These are phyloP conservation scores for Clavaria fumosa DNA, from an alignment of 768 basidiomycete genomes.

Conservation along the genomic window DNA sequence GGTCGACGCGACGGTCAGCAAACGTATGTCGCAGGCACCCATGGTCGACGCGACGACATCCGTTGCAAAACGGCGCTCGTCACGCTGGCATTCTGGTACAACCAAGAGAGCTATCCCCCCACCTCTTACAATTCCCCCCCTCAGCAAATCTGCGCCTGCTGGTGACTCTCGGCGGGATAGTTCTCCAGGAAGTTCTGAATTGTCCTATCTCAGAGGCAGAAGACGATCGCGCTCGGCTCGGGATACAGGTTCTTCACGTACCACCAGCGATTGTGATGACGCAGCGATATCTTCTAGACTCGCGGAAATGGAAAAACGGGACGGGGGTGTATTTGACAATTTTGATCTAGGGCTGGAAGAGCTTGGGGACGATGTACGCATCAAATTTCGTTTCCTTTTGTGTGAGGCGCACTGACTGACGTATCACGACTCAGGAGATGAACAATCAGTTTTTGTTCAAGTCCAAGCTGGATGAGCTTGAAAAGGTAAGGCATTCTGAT, in stretches of 20 bases:
- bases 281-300: no score
- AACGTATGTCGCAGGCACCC: constrained; percentile 26
- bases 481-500: no score
- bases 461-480: constrained; percentile 66
- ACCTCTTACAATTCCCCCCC: constrained; percentile 34
- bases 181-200: constrained; percentile 22
- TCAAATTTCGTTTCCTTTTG: constrained; percentile 3
- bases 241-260: no score
- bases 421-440: constrained; percentile 39
- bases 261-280: no score
- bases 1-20: no score
- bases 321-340: constrained; percentile 38
- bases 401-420: constrained; percentile 10
- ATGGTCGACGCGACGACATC: no score
- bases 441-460: constrained; percentile 64
- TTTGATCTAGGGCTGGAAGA: constrained; percentile 31
- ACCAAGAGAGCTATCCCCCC: constrained; percentile 36
- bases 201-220: constrained; percentile 35
- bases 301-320: no score
- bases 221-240: no score
- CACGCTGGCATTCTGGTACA: constrained; percentile 13
- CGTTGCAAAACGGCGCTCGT: constrained; percentile 21
- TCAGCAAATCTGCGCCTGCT: constrained; percentile 18
- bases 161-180: no score
- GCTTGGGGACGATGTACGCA: neutral